These are phyloP conservation scores for Cercospora sp. DNA, from an alignment of 2,329 filamentous ascomycete species.

Conservation along the genomic window DNA sequence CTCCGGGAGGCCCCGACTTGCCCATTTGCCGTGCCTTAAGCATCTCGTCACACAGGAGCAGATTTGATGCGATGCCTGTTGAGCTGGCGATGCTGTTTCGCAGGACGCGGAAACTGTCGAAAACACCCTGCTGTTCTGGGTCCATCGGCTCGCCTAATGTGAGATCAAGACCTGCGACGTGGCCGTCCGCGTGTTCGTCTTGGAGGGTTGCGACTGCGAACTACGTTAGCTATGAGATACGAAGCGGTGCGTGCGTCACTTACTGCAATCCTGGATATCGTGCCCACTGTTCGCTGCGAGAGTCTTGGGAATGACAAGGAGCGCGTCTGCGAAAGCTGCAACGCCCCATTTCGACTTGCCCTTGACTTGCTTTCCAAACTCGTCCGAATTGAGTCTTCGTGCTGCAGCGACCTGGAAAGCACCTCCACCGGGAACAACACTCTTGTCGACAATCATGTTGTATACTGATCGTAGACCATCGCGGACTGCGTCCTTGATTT, in stretches of 20 bases:
- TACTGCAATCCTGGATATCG: conserved; percentile 92
- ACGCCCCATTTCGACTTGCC: conserved; percentile 98
- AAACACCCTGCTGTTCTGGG: conserved; percentile 86
- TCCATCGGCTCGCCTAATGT: conserved; percentile 92
- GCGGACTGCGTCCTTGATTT: conserved; percentile 93
- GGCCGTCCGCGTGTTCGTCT: conserved; percentile 81
- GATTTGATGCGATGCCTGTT: conserved; percentile 90
- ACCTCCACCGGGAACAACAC: conserved; percentile 89
- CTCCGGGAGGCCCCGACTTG: conserved; percentile 36
- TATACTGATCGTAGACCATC: conserved; percentile 95
- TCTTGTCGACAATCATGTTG: conserved; percentile 99
- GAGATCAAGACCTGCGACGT: conserved; percentile 82
- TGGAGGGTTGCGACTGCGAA: conserved; percentile 75
- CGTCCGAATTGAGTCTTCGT: conserved; percentile 80
- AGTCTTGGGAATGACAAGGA: conserved; percentile 95
- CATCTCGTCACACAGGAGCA: conserved; percentile 94
- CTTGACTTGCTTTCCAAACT: conserved; percentile 87
- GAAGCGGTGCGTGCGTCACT: conserved; percentile 44
- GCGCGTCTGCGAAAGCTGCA: conserved; percentile 88
- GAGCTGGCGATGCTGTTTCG: conserved; percentile 92
- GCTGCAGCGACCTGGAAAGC: conserved; percentile 96
- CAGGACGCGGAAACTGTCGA: conserved; percentile 92
- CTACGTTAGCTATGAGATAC: conserved; percentile 18
- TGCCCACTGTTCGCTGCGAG: conserved; percentile 93
- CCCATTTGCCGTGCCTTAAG: conserved; percentile 97